These are phyloP conservation scores for Sugiyamaella valdiviana DNA, from an alignment of 805 yeast species.

Conservation along the genomic window DNA sequence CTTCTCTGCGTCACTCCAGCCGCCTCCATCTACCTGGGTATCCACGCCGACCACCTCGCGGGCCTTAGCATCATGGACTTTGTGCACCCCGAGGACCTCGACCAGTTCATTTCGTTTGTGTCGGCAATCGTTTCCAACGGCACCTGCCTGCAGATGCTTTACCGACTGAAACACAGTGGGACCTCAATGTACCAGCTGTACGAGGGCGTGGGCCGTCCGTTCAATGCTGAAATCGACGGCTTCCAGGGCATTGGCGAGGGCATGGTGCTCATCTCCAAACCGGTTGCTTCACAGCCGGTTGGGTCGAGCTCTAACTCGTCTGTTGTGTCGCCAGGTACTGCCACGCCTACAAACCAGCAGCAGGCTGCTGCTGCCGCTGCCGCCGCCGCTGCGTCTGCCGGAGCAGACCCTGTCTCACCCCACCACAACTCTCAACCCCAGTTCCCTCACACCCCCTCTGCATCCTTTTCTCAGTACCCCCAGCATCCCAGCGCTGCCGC, in stretches of 20 bases:
- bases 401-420: neutral
- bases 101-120: constrained; percentile 11
- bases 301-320: constrained; percentile 2
- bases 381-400: neutral
- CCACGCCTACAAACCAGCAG: neutral
- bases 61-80: constrained; percentile 13
- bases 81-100: constrained; percentile 20
- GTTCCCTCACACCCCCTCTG: neutral
- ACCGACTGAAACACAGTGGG: constrained; percentile 10
- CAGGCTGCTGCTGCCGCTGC: constrained; percentile 1
- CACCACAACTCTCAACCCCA: neutral
- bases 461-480: neutral
- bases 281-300: too few relatives aligned
- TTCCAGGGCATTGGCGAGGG: constrained; percentile 10
- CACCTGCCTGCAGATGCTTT: constrained; percentile 10
- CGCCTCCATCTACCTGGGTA: constrained; percentile 8
- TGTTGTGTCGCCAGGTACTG: constrained; percentile 5
- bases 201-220: constrained; percentile 15
- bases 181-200: constrained; percentile 5
- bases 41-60: constrained; percentile 7
- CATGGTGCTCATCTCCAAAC: constrained; percentile 11
- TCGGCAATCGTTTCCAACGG: constrained; percentile 8
- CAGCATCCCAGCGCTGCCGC: neutral
- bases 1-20: constrained; percentile 16
- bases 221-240: constrained; percentile 8